Evolutionary conservation across 108 stramenopile species (phyloP), one percentile per base, ranked within the genome.

Genomic region (Epipyxis sp.): DNA sequence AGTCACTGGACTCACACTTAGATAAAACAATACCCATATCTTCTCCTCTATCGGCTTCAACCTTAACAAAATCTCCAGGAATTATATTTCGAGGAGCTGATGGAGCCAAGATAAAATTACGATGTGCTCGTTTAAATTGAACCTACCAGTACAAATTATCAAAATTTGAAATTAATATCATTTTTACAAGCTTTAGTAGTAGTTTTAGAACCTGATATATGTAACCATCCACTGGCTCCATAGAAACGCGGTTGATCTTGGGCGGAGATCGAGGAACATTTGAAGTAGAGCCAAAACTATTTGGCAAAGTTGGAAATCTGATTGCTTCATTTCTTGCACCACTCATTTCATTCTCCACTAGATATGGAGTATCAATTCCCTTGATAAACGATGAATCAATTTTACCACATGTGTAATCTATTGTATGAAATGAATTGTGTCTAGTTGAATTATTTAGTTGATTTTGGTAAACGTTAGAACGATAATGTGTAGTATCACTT

Each of bases 41-140:
- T 80, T 95, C 94, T 27, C 96, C 96, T 25, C 96, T 91, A 80
- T 97, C 96, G 10, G 94, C 96, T 78, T 97, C 96, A 43, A 97
- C 96, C 84, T 95, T 95, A n/a, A 97, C 94, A 83, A 93, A 95
- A 41, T 91, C 90, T n/a, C 96, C 96, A 50, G 46, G 46, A 20
- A 13, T 6, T 13, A 50, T 50, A 20, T 50, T 50, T 13, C 46
- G 46, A 50, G 46, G 20, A 50, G 46, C 46, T 50, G 46, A 13
- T 20, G 46, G 46, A 50, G 46, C 6, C 6, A 50, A 20, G 46
- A 50, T 20, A 50, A 50, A 50, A 50, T 50, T 50, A 20, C 46
- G 46, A 50, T 50, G 46, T 50, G 46, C 46, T 50, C 46, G 6
- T 50, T 50, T 50, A 20, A 50, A 50, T 50, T 50, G 46, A 6